These are phyloP conservation scores for Lachancea nothofagi DNA, from an alignment of 805 yeast species.

Conservation along the genomic window DNA sequence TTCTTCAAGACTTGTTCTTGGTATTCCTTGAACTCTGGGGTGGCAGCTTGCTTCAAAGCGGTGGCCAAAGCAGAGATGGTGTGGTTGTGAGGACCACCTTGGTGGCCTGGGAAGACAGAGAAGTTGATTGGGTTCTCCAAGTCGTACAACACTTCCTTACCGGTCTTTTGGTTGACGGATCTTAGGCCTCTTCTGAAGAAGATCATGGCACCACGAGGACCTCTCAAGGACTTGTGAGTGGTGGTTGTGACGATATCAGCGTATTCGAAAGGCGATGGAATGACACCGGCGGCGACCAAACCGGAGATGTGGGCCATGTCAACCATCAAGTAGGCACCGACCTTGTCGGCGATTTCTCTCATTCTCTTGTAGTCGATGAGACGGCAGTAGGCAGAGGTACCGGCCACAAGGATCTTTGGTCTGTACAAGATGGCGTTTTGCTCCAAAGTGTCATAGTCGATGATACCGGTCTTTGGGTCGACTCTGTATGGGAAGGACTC, in stretches of 20 bases:
- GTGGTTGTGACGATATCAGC: constrained; percentile 98
- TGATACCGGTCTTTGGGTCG: constrained; percentile 83
- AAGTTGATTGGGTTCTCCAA: constrained; percentile 94
- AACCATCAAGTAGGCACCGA: constrained; percentile 91
- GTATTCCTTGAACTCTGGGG: constrained; percentile 87
- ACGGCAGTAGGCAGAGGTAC: constrained; percentile 97
- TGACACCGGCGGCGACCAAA: constrained; percentile 90
- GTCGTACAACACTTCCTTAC: constrained; percentile 85
- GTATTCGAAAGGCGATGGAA: constrained; percentile 92
- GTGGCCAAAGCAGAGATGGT: constrained; percentile 96
- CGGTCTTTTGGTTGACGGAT: constrained; percentile 79
- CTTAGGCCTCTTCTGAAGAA: constrained; percentile 96
- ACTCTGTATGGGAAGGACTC: constrained; percentile 99
- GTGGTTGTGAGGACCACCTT: constrained; percentile 99
- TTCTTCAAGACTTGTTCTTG: constrained; percentile 84
- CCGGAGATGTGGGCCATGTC: constrained; percentile 99
- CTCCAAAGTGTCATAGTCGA: constrained; percentile 93
- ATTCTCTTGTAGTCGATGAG: constrained; percentile 93
- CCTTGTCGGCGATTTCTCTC: constrained; percentile 94
- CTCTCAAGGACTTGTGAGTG: constrained; percentile 97
- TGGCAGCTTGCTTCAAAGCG: constrained; percentile 88
- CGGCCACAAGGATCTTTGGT: constrained; percentile 95
- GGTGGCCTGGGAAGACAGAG: constrained; percentile 99
- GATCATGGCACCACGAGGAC: constrained; percentile 99
- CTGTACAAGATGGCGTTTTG: constrained; percentile 86